Conservation (phyloP, 1,139 yeast genomes). For the Nakaseomyces sp. region DNA sequence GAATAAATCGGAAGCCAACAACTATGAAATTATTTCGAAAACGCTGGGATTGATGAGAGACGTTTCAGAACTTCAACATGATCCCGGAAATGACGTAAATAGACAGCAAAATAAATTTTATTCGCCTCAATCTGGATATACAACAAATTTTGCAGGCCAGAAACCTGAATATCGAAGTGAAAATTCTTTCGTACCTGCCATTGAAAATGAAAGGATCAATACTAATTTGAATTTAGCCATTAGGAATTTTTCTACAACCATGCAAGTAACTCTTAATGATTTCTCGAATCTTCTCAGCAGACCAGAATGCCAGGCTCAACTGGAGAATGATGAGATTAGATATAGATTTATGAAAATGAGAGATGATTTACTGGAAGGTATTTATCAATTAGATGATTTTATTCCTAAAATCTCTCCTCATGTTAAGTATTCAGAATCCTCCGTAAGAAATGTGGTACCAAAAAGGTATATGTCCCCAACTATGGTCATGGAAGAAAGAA, state of each 20-base stretch:
- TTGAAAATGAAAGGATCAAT: too few relatives aligned
- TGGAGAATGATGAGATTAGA: not conserved
- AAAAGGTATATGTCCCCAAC: too few relatives aligned
- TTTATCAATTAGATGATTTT: not conserved
- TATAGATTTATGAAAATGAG: not conserved
- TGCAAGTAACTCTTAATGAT: not conserved
- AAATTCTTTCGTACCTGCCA: too few relatives aligned
- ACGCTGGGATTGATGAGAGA: not conserved
- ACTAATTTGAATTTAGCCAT: not conserved
- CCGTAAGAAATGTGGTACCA: too few relatives aligned
- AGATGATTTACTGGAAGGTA: not conserved
- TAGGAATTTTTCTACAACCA: not conserved
- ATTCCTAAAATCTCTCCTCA: too few relatives aligned
- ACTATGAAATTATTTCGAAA: not conserved
- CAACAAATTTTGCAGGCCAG: not conserved
- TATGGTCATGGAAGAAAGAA: too few relatives aligned
- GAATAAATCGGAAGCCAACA: not conserved
- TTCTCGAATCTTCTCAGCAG: not conserved
- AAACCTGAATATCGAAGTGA: not conserved
- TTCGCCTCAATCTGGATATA: too few relatives aligned
- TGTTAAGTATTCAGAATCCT: too few relatives aligned
- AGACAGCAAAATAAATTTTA: too few relatives aligned
- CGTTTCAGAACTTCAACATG: too few relatives aligned
- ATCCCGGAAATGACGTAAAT: too few relatives aligned
- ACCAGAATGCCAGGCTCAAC: not conserved